Conservation (phyloP, 164 flowering plant species). For the Vitis labrusca region DNA sequence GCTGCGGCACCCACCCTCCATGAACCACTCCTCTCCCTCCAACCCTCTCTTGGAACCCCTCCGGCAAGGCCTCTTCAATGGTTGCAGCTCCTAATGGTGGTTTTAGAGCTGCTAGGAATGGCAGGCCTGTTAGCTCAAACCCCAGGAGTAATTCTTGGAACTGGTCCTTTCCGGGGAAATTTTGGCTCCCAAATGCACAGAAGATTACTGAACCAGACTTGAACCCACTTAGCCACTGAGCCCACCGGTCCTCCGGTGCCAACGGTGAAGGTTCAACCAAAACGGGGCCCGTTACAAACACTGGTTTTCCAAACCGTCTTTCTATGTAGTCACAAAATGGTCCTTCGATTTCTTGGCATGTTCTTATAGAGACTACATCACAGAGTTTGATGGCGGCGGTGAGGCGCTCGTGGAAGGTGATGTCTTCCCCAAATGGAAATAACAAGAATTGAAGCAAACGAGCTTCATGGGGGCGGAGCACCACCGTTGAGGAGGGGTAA, state of each 20-base stretch:
- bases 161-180: slow-evolving; percentile 17
- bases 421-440: no score
- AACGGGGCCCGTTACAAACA: slow-evolving; percentile 34
- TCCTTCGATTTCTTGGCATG: background rate
- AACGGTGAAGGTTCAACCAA: slow-evolving; percentile 30
- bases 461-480: no score
- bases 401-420: no score
- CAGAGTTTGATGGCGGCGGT: no score
- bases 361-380: no score
- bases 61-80: slow-evolving; percentile 35
- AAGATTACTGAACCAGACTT: slow-evolving; percentile 16
- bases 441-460: no score
- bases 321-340: slow-evolving; percentile 23
- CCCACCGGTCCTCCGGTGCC: slow-evolving; percentile 27
- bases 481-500: no score
- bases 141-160: slow-evolving; percentile 41
- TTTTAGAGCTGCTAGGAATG: slow-evolving; percentile 33
- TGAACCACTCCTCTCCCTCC: slow-evolving; percentile 28
- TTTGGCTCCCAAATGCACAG: slow-evolving; percentile 46
- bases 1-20: slow-evolving; percentile 56
- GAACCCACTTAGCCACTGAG: slow-evolving; percentile 19
- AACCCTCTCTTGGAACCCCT: slow-evolving; percentile 32
- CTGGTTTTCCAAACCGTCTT: slow-evolving; percentile 15
- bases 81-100: slow-evolving; percentile 30
- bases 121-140: slow-evolving; percentile 36